These are phyloP conservation scores for Lactarius psammicola DNA, from an alignment of 768 basidiomycete species.

Conservation along the genomic window DNA sequence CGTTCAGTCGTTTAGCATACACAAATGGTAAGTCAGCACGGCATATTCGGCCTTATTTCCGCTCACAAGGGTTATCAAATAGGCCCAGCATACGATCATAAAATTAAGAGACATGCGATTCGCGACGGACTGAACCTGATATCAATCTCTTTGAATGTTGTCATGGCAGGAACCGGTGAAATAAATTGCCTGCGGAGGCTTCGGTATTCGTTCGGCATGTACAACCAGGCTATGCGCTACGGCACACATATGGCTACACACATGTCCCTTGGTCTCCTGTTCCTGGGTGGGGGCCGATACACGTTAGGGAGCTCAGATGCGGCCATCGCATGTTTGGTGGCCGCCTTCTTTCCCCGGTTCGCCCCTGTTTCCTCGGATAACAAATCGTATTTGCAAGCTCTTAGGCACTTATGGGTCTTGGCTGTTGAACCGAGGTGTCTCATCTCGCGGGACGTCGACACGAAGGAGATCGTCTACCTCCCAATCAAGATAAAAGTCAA, in stretches of 20 bases:
- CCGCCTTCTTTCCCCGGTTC: conserved; percentile 91
- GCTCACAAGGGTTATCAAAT: conserved; percentile 11
- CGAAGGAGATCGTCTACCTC: conserved; percentile 85
- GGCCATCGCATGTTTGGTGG: conserved; percentile 84
- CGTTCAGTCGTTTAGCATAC: conserved; percentile 69
- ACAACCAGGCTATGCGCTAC: conserved; percentile 69
- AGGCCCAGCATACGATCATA: conserved; percentile 83
- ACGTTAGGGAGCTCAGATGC: conserved; percentile 91
- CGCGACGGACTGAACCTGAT: conserved; percentile 87
- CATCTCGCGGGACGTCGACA: conserved; percentile 89
- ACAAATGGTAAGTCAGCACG: conserved; percentile 53
- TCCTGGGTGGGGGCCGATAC: conserved; percentile 90
- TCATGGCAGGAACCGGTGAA: conserved; percentile 98
- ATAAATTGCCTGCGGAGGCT: conserved; percentile 84
- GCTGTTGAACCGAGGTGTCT: conserved; percentile 94
- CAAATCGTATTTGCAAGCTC: conserved; percentile 85
- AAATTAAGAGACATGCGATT: conserved; percentile 83
- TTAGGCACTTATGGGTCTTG: conserved; percentile 94
- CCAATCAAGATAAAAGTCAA: conserved; percentile 84
- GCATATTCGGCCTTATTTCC: conserved; percentile 5
- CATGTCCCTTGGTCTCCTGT: conserved; percentile 86
- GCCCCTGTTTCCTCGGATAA: conserved; percentile 80
- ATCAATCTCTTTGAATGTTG: conserved; percentile 81
- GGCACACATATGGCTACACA: conserved; percentile 89
- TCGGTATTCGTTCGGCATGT: conserved; percentile 87